Percentiles rank a stretch among this genome's conserved stretches.
These are phyloP conservation scores for Nemophila menziesii DNA, from an alignment of 257 asterid species.

Conservation along the genomic window DNA sequence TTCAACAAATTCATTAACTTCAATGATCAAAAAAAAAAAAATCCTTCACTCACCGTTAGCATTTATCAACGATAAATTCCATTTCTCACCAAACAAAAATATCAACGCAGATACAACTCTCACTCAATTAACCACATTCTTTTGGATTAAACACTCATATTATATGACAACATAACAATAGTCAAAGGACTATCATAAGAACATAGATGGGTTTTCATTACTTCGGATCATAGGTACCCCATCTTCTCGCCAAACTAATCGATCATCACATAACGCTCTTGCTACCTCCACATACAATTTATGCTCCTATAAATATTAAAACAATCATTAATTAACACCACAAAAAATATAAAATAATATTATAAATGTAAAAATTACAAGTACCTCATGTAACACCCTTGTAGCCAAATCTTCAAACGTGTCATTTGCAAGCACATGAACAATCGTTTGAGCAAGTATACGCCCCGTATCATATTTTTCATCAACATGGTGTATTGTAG, in stretches of 20 bases:
- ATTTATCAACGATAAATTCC: no score
- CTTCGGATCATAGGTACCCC: slow-evolving; percentile 68
- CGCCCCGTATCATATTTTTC: slow-evolving; percentile 77
- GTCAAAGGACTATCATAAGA: no score
- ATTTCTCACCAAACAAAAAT: no score
- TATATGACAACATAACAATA: no score
- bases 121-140: no score
- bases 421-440: slow-evolving; percentile 72
- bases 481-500: slow-evolving; percentile 72
- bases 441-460: slow-evolving; percentile 69
- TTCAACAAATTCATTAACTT: no score
- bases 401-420: slow-evolving; percentile 71
- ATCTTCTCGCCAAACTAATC: slow-evolving; percentile 60
- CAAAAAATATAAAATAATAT: not conserved
- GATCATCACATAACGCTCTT: slow-evolving; percentile 58
- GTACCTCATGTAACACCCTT: slow-evolving; percentile 71
- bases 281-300: slow-evolving; percentile 48
- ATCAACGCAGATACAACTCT: no score
- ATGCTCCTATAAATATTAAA: slow-evolving; percentile 64
- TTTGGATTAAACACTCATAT: no score
- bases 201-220: slow-evolving; percentile 52
- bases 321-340: no score
- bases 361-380: not conserved
- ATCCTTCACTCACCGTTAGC: no score
- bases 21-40: no score